phyloP scores from a whole-genome alignment of 75 land plant species.

The Pinus albicaulis region DNA sequence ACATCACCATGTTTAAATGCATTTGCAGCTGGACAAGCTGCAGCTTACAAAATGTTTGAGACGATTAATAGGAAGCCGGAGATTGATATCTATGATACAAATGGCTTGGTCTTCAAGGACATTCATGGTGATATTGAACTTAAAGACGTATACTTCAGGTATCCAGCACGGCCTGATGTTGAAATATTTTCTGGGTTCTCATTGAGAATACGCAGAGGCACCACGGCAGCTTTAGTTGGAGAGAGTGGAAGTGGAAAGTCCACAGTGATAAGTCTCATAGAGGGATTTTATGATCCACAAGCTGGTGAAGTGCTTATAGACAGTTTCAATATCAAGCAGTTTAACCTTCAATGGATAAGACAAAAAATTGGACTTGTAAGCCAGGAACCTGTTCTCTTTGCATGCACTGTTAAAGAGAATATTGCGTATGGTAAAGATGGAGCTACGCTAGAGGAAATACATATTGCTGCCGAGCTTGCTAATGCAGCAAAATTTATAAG shows the following conservation, averaged over 20 bases:
- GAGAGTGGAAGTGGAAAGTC: conserved; percentile 99
- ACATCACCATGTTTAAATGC: conserved; percentile 77
- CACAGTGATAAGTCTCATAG: conserved; percentile 90
- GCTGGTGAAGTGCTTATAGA: conserved; percentile 90
- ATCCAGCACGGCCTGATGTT: conserved; percentile 94
- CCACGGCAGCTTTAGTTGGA: conserved; percentile 88
- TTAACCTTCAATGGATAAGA: conserved; percentile 87
- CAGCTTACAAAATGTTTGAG: conserved; percentile 95
- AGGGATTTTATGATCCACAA: conserved; percentile 95
- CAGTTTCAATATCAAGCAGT: conserved; percentile 70
- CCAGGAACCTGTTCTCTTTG: conserved; percentile 33
- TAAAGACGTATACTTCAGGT: conserved; percentile 69
- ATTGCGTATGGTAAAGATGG: conserved; percentile 23
- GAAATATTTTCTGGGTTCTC: conserved; percentile 72
- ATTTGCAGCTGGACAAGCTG: conserved; percentile 88
- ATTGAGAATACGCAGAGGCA: conserved; percentile 70
- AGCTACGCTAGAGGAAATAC: conserved; percentile 27
- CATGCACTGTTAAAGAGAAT: conserved; percentile 16
- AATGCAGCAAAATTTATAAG: conserved; percentile 25
- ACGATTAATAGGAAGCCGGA: conserved; percentile 82
- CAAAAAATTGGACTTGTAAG: conserved; percentile 53
- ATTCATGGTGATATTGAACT: conserved; percentile 82
- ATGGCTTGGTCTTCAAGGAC: conserved; percentile 52
- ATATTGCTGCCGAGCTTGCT: conserved; percentile 19
- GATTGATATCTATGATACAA: conserved; percentile 78